Conservation (phyloP, 306 rosid genomes). For the Medicago ruthenica region DNA sequence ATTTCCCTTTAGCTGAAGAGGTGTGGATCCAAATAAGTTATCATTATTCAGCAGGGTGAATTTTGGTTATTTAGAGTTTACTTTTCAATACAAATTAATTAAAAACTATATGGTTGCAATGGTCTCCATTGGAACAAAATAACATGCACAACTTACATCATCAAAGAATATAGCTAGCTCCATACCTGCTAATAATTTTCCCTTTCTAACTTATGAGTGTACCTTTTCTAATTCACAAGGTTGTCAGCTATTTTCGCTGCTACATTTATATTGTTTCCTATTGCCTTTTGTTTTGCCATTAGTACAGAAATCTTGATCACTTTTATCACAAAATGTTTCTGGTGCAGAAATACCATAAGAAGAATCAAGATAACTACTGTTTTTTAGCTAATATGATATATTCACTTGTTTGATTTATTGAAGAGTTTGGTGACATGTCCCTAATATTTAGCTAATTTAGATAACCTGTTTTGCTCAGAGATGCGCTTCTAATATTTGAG, state of each 20-base stretch:
- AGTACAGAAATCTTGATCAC: background rate
- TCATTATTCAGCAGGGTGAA: slow-evolving; percentile 26
- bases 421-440: slow-evolving; percentile 13
- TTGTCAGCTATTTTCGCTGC: slow-evolving; percentile 20
- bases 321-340: slow-evolving; percentile 24
- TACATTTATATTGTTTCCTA: background rate
- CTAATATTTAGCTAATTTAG: background rate
- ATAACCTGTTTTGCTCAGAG: background rate
- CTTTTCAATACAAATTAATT: background rate
- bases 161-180: slow-evolving; percentile 25
- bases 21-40: slow-evolving; percentile 16
- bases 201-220: slow-evolving; percentile 10
- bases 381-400: slow-evolving; percentile 19
- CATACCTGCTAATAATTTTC: background rate
- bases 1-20: background rate
- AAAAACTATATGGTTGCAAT: background rate
- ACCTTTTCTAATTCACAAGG: background rate
- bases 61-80: slow-evolving; percentile 25
- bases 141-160: background rate
- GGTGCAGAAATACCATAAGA: slow-evolving; percentile 18
- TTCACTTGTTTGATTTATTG: slow-evolving; percentile 28
- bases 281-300: slow-evolving; percentile 5
- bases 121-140: background rate
- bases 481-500: slow-evolving; percentile 24
- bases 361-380: slow-evolving; percentile 29